These are phyloP conservation scores for Bassia scoparia DNA, from an alignment of 148 eudicot genomes.

Conservation along the genomic window DNA sequence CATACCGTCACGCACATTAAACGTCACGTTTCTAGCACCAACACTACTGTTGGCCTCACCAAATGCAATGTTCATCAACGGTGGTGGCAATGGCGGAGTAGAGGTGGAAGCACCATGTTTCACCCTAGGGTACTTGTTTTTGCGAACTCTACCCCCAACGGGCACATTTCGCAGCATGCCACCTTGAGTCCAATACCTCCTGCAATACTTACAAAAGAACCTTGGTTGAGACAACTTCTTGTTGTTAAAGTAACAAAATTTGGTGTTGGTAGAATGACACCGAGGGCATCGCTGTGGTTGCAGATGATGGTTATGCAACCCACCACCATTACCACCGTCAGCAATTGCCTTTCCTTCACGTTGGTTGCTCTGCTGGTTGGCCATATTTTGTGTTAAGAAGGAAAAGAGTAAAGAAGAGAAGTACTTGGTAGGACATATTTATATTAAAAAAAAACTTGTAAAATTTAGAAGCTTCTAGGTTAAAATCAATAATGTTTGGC, in stretches of 20 bases:
- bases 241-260: constrained; percentile 49
- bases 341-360: too few species aligned
- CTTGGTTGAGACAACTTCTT: constrained; percentile 44
- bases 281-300: constrained; percentile 47
- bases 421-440: too few species aligned
- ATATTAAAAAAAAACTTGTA: too few species aligned
- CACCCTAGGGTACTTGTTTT: constrained; percentile 33
- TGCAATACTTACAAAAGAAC: constrained; percentile 43
- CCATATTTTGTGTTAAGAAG: too few species aligned
- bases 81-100: not conserved
- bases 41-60: not conserved
- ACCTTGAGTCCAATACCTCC: constrained; percentile 54
- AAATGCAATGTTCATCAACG: not conserved
- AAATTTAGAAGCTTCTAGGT: too few species aligned
- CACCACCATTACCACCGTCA: constrained; percentile 14
- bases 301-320: constrained; percentile 20
- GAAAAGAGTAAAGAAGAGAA: too few species aligned
- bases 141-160: constrained; percentile 45
- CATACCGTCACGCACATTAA: constrained; percentile 4
- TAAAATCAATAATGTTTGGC: too few species aligned
- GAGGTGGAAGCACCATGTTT: constrained; percentile 4
- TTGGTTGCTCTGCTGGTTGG: too few species aligned
- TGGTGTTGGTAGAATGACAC: constrained; percentile 42
- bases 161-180: constrained; percentile 49
- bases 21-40: not conserved